Evolutionary conservation across 2,329 filamentous ascomycete species (phyloP), one percentile per base, ranked within the genome.

Genomic region (Aspergillus carbonarius): DNA sequence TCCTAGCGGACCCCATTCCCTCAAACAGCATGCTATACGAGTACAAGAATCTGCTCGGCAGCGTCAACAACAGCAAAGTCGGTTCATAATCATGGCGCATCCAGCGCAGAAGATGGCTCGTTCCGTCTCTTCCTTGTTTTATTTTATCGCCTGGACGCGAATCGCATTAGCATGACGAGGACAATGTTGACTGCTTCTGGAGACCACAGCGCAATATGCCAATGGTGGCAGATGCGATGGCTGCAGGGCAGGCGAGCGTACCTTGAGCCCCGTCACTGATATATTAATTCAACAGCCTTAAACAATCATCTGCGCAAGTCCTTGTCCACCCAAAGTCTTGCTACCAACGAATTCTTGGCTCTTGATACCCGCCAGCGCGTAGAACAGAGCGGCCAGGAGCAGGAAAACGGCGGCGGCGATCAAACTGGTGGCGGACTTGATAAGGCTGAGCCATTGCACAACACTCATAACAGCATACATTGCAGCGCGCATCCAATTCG

Each of bases 301-400:
- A 72, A 98, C 92, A 78, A 98, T 97, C 93, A 98, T 97, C 82
- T 97, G 93, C 62, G 92, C 95, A 67, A 97, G 90, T 54, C 93
- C 93, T 66, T 91, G 89, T 54, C 95, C 95, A 66, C 95, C 95
- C 54, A 99, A 83, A 15, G 93, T 98, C 86, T 98, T 98, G 83
- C 93, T 97, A 79, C 77, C 72, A 23, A 78, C 71, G 54, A 80
- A 80, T 18, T 80, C 78, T 60, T 80, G 78, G 46, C 73, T 76
- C 67, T 71, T 79, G 56, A 79, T 35, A 35, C 69, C 78, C 18
- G 78, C 78, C 39, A 81, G 66, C 15, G 72, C 70, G 76, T 99
- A 99, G 83, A 93, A 97, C 52, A 87, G 61, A 35, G 85, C 87
- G 4, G 95, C 90, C 54, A 96, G 72, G 17, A 89, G 78, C 59